Evolutionary conservation across 2,329 filamentous ascomycete species (phyloP).

Genomic region (Trichoderma gracile): DNA sequence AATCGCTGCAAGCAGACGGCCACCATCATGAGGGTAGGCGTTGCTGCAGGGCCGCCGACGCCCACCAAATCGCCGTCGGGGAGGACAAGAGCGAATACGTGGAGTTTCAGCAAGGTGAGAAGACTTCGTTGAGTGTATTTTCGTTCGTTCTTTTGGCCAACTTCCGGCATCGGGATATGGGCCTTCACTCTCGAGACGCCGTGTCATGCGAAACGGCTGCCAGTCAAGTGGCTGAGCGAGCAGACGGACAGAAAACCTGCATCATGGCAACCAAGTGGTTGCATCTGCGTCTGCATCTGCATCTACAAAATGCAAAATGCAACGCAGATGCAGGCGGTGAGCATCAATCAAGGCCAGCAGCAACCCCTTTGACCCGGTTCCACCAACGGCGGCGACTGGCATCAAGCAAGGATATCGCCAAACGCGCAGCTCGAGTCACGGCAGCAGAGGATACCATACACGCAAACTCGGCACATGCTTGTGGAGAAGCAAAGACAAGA

Average conservation of each 20-base stretch:
- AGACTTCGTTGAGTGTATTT: neutral
- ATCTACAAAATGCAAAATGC: neutral
- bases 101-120: constrained; percentile 45
- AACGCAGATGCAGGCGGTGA: constrained; percentile 22
- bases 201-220: neutral
- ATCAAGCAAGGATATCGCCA: neutral
- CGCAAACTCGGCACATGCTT: neutral
- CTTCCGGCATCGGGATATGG: neutral
- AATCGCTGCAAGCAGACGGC: neutral
- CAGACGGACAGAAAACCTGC: neutral
- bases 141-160: neutral
- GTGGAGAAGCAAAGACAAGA: neutral
- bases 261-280: neutral
- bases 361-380: neutral
- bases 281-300: constrained; percentile 7
- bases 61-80: constrained; percentile 32
- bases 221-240: constrained; percentile 21
- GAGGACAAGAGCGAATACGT: constrained; percentile 42
- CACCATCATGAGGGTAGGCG: constrained; percentile 36
- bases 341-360: neutral
- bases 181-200: too few relatives aligned
- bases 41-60: constrained; percentile 41
- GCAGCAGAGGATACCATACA: neutral
- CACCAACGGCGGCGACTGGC: constrained; percentile 5
- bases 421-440: neutral